These are phyloP conservation scores for barley (Hordeum vulgare) DNA, from an alignment of 176 grass and related monocot species.

Conservation along the genomic window DNA sequence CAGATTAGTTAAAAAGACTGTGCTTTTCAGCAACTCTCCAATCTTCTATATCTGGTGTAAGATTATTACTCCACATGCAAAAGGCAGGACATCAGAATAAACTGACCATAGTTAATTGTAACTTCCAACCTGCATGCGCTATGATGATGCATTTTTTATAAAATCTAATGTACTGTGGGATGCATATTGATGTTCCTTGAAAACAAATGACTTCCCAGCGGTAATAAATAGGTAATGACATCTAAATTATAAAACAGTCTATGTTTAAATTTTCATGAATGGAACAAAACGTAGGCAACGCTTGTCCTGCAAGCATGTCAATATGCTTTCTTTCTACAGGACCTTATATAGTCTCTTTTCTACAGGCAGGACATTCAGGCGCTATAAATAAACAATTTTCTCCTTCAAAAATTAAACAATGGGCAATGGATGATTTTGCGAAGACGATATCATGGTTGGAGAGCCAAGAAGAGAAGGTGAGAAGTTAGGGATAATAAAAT, in stretches of 20 bases:
- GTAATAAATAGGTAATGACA: neutral
- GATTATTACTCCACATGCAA: neutral
- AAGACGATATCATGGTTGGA: slow-evolving; percentile 84
- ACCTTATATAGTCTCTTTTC: neutral
- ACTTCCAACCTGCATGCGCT: neutral
- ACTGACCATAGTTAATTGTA: neutral
- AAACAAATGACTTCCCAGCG: neutral
- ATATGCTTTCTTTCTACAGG: neutral
- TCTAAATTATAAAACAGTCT: neutral
- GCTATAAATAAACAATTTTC: slow-evolving; percentile 36
- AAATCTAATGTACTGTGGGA: neutral
- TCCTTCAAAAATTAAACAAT: slow-evolving; percentile 68
- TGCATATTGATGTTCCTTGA: neutral
- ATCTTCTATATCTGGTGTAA: neutral
- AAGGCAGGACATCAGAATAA: neutral
- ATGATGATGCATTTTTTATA: neutral
- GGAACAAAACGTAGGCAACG: neutral
- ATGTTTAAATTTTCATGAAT: neutral
- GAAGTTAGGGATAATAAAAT: slow-evolving; percentile 3
- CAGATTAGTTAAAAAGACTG: neutral
- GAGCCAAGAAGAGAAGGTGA: slow-evolving; percentile 91
- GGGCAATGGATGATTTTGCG: slow-evolving; percentile 71
- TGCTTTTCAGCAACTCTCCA: neutral
- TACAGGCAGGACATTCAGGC: slow-evolving; percentile 38
- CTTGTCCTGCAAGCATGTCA: neutral